Evolutionary conservation across 345 rosid genomes (phyloP).

Genomic region (Geranium brycei): DNA sequence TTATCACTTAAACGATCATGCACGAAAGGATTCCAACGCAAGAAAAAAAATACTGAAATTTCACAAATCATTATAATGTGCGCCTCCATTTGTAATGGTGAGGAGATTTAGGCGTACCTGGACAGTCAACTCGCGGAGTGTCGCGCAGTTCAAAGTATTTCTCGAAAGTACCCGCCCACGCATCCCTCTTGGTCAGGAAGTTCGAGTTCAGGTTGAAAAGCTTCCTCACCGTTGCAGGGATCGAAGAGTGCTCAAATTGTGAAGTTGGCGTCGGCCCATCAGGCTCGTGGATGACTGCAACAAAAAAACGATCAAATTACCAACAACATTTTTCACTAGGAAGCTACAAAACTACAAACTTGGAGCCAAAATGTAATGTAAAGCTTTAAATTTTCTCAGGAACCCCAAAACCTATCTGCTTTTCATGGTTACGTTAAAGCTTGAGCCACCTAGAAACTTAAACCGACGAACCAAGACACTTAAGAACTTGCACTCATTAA

Average conservation of each 20-base stretch:
- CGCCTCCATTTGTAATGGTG: not conserved
- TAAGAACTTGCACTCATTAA: too few species aligned
- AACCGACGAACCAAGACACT: too few species aligned
- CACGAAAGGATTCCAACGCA: not conserved
- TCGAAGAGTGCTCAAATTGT: constrained; percentile 85
- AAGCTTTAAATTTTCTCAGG: not conserved
- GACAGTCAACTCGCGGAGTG: constrained; percentile 88
- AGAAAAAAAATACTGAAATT: not conserved
- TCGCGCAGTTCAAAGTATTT: constrained; percentile 51
- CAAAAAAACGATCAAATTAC: constrained; percentile 1
- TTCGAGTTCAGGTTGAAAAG: constrained; percentile 79
- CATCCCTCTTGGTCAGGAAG: constrained; percentile 93
- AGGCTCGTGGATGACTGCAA: constrained; percentile 78
- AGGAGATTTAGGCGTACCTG: constrained; percentile 40
- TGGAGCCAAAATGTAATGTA: not conserved
- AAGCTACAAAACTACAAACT: not conserved
- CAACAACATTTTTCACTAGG: not conserved
- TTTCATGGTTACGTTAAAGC: too few species aligned
- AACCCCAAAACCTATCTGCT: not conserved
- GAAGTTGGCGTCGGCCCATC: constrained; percentile 72
- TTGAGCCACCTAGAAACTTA: too few species aligned
- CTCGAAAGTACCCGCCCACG: constrained; percentile 97
- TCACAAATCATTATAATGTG: not conserved
- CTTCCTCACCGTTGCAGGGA: constrained; percentile 93
- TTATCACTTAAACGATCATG: too few species aligned